Base-by-base conservation (phyloP, 768 basidiomycete genomes). In the Collybiopsis confluens region DNA sequence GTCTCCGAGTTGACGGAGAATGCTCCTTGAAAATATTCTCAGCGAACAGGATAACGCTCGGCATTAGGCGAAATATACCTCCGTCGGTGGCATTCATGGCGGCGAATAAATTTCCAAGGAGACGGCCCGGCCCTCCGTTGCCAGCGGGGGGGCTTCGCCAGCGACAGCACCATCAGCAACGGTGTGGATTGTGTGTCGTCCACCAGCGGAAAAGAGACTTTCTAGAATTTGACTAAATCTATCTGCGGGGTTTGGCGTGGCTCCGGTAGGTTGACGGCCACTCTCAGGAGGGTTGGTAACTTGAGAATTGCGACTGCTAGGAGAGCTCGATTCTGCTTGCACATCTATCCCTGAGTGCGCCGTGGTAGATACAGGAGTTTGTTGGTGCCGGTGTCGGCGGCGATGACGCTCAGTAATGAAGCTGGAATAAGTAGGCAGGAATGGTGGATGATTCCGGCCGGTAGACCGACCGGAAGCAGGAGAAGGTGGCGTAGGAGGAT, bases 1-100 rank as follows among this genome's bases (percentile, higher is more conserved):
- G 45, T 61, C 42, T 18, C 65, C 58, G 33, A 54, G 56, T 28
- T 60, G 26, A 41, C 64, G 49, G 16, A 59, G 56, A 57, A 46
- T 23, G 58, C 50, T 37, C 56, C 20, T 42, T 57, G 42, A n/a
- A 23, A n/a, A 3, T 26, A 16, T n/a, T n/a, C n/a, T n/a, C n/a
- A n/a, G 20, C 52, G 30, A 50, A 38, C 28, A 13, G 37, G 5
- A 16, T 11, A 23, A 27, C 10, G 4, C 15, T 8, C 23, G 10
- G 11, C 5, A 30, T 16, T 35, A 30, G 15, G 3, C 7, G 15
- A n/a, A 23, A 35, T 35, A 26, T 26, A 38, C 54, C 54, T 40
- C 44, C 45, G 23, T 40, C 23, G 16, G 35, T 42, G 16, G 33
- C 50, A n/a, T 45, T 49, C 38, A 55, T 35, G n/a, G 41, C 41